Conservation (phyloP, 345 rosid species). For the Conringia planisiliqua region DNA sequence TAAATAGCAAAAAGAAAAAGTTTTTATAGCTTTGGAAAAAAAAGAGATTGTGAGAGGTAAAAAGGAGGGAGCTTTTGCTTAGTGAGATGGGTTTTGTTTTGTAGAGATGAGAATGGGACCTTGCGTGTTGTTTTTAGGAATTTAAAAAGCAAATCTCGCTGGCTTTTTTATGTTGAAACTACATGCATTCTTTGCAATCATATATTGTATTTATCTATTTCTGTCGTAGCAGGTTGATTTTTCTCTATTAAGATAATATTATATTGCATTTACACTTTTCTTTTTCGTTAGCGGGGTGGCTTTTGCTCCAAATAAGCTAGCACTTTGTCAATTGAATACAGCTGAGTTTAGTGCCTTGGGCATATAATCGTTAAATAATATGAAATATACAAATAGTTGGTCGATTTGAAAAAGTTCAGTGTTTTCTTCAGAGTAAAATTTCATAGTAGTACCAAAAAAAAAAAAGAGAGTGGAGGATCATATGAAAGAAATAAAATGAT, state of each 20-base stretch:
- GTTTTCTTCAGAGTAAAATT: not conserved
- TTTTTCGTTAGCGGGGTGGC: not conserved
- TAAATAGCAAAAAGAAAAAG: conserved; percentile 39
- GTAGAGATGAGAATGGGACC: conserved; percentile 44
- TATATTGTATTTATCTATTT: not conserved
- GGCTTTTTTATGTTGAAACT: conserved; percentile 38
- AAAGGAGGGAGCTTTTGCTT: conserved; percentile 37
- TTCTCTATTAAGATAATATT: not conserved
- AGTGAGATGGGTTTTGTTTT: conserved; percentile 36
- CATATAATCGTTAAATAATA: not conserved
- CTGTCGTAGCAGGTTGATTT: not conserved
- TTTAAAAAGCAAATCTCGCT: conserved; percentile 34
- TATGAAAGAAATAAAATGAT: not conserved
- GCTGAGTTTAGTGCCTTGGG: not conserved
- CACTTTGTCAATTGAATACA: not conserved
- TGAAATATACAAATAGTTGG: not conserved
- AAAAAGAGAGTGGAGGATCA: not conserved
- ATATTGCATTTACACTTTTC: not conserved
- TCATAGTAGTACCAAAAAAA: not conserved
- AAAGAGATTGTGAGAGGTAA: conserved; percentile 24
- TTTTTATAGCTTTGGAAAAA: conserved; percentile 22
- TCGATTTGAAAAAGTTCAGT: not conserved
- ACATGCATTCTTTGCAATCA: conserved; percentile 21
- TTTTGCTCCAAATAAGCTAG: not conserved
- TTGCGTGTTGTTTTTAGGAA: conserved; percentile 35